These are phyloP conservation scores for Hymenoscyphus albidus DNA, from an alignment of 2,329 filamentous ascomycete species.

Conservation along the genomic window DNA sequence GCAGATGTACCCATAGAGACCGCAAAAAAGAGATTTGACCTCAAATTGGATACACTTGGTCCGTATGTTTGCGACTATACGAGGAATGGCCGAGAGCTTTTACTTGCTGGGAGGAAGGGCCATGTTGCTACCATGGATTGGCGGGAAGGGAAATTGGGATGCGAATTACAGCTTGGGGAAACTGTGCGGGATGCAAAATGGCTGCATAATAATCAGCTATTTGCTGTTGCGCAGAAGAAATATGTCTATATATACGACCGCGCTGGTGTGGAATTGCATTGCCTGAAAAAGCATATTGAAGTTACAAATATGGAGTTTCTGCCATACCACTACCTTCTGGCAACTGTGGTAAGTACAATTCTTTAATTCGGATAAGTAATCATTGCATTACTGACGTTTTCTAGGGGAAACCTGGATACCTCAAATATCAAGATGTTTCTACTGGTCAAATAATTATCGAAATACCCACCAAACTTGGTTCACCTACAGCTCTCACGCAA, in stretches of 20 bases:
- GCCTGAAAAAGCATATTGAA: conserved; percentile 84
- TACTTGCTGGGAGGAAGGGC: conserved; percentile 85
- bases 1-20: conserved; percentile 73
- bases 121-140: conserved; percentile 97
- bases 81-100: conserved; percentile 78
- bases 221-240: conserved; percentile 94
- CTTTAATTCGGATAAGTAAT: background rate
- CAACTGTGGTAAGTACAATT: conserved; percentile 64
- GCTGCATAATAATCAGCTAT: conserved; percentile 92
- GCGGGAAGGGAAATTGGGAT: conserved; percentile 85
- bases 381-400: conserved; percentile 19
- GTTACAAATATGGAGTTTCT: conserved; percentile 93
- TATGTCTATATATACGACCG: conserved; percentile 95
- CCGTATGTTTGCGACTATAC: conserved; percentile 90
- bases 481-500: conserved; percentile 77
- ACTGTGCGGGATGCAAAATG: conserved; percentile 86
- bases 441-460: conserved; percentile 87
- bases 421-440: conserved; percentile 94
- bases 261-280: conserved; percentile 87
- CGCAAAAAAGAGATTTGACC: conserved; percentile 87
- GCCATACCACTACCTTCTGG: conserved; percentile 91
- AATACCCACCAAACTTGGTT: conserved; percentile 77
- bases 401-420: conserved; percentile 71
- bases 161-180: conserved; percentile 86
- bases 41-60: conserved; percentile 77